A percentile compares a stretch with the other conserved stretches of the same genome.
These are phyloP conservation scores for Dillenia turbinata DNA, from an alignment of 164 flowering plant genomes.

Conservation along the genomic window DNA sequence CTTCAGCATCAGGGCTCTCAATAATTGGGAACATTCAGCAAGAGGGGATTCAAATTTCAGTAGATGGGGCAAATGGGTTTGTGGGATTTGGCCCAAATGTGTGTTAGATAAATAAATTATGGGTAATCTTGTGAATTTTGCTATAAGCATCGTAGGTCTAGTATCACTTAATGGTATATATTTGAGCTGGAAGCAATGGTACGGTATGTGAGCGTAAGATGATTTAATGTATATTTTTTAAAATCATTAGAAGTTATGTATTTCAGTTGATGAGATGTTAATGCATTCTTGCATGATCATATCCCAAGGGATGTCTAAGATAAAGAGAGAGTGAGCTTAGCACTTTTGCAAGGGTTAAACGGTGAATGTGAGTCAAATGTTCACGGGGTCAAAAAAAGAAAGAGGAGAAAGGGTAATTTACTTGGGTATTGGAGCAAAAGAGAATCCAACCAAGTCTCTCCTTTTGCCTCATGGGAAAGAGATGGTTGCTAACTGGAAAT, in stretches of 20 bases:
- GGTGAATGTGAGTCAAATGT: conserved; percentile 10
- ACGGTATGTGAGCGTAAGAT: no score
- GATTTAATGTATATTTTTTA: no score
- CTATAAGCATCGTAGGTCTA: not conserved
- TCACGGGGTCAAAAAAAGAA: conserved; percentile 12
- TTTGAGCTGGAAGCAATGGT: not conserved
- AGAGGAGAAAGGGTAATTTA: conserved; percentile 7
- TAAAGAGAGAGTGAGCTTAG: no score
- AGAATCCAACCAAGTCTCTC: not conserved
- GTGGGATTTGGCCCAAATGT: conserved; percentile 90
- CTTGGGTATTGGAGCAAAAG: conserved; percentile 9
- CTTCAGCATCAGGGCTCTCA: conserved; percentile 59
- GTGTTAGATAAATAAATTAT: conserved; percentile 33
- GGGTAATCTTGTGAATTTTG: no score
- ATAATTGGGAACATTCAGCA: conserved; percentile 95
- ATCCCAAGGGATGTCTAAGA: no score
- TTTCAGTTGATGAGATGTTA: no score
- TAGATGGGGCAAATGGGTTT: conserved; percentile 74
- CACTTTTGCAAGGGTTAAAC: no score
- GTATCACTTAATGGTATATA: not conserved
- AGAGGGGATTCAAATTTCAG: conserved; percentile 77
- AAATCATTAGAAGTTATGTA: no score
- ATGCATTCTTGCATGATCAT: no score
- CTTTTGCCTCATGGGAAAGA: conserved; percentile 12
- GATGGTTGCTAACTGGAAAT: not conserved